Percentiles rank a stretch among this genome's conserved stretches.
Evolutionary conservation across 176 grass and related monocot species (phyloP).

Genomic region (Aegilops speltoides): DNA sequence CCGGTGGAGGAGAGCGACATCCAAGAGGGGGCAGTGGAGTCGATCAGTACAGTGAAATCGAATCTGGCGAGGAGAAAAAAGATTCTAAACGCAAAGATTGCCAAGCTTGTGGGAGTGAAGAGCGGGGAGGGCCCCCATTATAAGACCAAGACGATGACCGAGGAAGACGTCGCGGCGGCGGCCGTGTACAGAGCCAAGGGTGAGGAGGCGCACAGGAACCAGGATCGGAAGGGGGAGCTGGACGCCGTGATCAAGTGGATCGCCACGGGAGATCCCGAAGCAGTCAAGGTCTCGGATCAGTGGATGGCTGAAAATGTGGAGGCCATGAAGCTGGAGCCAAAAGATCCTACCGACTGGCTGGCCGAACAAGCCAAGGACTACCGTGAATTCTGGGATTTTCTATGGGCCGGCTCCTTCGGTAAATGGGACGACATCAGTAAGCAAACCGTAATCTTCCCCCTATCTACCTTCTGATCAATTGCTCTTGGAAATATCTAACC

Average conservation of each 20-base stretch:
- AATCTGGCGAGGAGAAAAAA: too few relatives aligned
- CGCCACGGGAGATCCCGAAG: neutral
- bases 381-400: neutral
- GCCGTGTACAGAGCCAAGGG: neutral
- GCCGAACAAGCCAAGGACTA: neutral
- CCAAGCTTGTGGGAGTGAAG: neutral
- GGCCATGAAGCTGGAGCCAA: neutral
- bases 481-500: too few relatives aligned
- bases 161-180: neutral
- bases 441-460: neutral
- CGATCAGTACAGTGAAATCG: too few relatives aligned
- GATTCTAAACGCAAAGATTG: neutral
- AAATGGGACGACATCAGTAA: neutral
- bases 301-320: neutral
- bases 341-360: neutral
- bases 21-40: neutral
- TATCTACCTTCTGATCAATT: too few relatives aligned
- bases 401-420: neutral
- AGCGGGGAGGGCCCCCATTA: neutral
- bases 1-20: neutral
- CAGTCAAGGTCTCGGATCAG: neutral
- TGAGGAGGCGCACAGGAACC: neutral
- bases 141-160: neutral
- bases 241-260: neutral
- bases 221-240: neutral